phyloP scores from a whole-genome alignment of 2,329 filamentous ascomycete species.

The Pseudogymnoascus sp. region DNA sequence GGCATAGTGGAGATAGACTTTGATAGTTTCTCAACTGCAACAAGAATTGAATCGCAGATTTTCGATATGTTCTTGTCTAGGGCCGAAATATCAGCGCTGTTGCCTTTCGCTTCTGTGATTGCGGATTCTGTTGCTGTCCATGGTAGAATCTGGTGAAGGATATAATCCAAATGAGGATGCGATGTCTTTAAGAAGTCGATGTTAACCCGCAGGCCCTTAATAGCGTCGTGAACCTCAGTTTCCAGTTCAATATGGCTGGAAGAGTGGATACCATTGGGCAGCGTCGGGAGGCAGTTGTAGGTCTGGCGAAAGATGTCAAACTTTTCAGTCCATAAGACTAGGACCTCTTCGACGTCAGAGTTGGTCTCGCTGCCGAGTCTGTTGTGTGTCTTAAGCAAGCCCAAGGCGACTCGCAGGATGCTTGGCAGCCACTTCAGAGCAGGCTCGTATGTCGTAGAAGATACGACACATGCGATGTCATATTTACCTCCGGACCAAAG shows the following conservation, averaged over 20 bases:
- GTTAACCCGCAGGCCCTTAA: slow-evolving; percentile 17
- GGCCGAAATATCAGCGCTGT: slow-evolving; percentile 24
- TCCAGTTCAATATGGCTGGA: slow-evolving; percentile 26
- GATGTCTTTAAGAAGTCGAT: slow-evolving; percentile 25
- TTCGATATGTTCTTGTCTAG: slow-evolving; percentile 52
- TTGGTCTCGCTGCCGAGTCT: slow-evolving; percentile 44
- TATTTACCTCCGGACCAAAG: slow-evolving; percentile 35
- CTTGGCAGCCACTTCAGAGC: slow-evolving; percentile 52
- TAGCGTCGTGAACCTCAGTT: slow-evolving; percentile 16
- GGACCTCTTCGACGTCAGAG: slow-evolving; percentile 32
- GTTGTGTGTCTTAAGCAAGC: slow-evolving; percentile 57
- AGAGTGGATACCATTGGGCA: slow-evolving; percentile 45
- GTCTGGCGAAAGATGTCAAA: slow-evolving; percentile 38
- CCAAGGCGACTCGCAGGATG: slow-evolving; percentile 53
- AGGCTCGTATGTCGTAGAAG: not conserved
- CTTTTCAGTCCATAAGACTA: slow-evolving; percentile 43
- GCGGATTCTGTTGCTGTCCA: slow-evolving; percentile 45
- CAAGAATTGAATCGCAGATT: slow-evolving; percentile 66
- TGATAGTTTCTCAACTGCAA: slow-evolving; percentile 66
- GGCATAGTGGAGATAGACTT: slow-evolving; percentile 47
- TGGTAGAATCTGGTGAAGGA: slow-evolving; percentile 54
- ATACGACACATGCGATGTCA: slow-evolving; percentile 14
- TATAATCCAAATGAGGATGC: slow-evolving; percentile 53
- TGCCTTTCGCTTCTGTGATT: slow-evolving; percentile 13
- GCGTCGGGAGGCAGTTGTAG: slow-evolving; percentile 35